A percentile compares a stretch with the other conserved stretches of the same genome.
Evolutionary conservation across 2,329 filamentous ascomycete genomes (phyloP).

Genomic region (Dactylellina drechsleri): DNA sequence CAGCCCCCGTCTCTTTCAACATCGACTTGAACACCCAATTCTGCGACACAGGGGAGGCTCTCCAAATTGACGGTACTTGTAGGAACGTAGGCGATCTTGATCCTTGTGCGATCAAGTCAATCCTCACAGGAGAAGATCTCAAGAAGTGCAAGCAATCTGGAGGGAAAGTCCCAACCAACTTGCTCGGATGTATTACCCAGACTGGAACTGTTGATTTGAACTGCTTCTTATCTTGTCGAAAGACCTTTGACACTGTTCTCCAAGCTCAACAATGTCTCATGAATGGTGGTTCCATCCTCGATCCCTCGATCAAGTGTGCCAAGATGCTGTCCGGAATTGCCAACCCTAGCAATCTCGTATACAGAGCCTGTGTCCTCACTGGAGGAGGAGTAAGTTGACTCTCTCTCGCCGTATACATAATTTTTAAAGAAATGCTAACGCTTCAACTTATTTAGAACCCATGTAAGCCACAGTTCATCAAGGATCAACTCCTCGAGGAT

Average conservation of each 20-base stretch:
- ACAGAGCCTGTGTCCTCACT: constrained; percentile 29
- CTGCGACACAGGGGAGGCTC: constrained; percentile 29
- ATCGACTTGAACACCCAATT: constrained; percentile 22
- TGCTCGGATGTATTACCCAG: constrained; percentile 32
- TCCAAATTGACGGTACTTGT: constrained; percentile 22
- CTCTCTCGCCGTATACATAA: neutral
- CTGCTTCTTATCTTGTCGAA: constrained; percentile 37
- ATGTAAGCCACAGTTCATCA: constrained; percentile 39
- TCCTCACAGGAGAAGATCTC: constrained; percentile 22
- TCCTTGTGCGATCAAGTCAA: constrained; percentile 23
- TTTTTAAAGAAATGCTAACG: constrained; percentile 17
- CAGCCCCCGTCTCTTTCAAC: neutral
- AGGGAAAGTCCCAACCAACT: constrained; percentile 38
- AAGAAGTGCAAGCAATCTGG: constrained; percentile 21
- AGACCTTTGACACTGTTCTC: constrained; percentile 38
- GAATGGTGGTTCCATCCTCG: constrained; percentile 29
- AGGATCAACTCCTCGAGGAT: constrained; percentile 43
- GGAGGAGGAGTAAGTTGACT: constrained; percentile 49
- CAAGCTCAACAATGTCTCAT: constrained; percentile 46
- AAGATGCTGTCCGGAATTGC: constrained; percentile 22
- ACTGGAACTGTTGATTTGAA: constrained; percentile 19
- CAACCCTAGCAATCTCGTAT: constrained; percentile 31
- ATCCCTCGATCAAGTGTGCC: constrained; percentile 34
- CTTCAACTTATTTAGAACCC: constrained; percentile 15
- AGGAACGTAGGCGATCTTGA: constrained; percentile 33